Conservation (phyloP, 2,329 filamentous ascomycete genomes). For the Aspergillus spinulosporus region DNA sequence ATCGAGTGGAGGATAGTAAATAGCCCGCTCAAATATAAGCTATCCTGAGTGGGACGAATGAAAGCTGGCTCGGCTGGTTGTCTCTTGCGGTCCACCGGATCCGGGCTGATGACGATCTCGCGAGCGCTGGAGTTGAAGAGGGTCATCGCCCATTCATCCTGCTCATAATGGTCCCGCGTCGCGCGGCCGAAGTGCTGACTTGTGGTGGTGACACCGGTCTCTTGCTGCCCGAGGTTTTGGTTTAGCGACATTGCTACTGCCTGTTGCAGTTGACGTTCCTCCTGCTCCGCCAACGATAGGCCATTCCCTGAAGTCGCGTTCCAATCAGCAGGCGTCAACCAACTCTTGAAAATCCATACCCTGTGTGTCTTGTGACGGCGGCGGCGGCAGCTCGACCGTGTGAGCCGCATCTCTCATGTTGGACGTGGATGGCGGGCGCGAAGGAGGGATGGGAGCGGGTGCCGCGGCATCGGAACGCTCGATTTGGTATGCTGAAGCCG, state of each 20-base stretch:
- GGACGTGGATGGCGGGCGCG: slow-evolving; percentile 50
- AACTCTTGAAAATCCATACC: slow-evolving; percentile 25
- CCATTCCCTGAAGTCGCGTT: slow-evolving; percentile 30
- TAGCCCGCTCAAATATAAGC: slow-evolving; percentile 57
- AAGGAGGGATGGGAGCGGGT: slow-evolving; percentile 40
- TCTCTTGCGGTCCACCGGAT: slow-evolving; percentile 52
- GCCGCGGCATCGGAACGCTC: slow-evolving; percentile 39
- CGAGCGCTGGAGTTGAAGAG: slow-evolving; percentile 48
- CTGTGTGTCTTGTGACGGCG: slow-evolving; percentile 28
- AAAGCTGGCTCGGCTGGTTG: slow-evolving; percentile 55
- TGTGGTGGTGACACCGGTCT: slow-evolving; percentile 53
- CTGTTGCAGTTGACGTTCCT: slow-evolving; percentile 48
- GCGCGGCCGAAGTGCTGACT: slow-evolving; percentile 55
- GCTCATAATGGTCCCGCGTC: slow-evolving; percentile 56
- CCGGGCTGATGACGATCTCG: slow-evolving; percentile 57
- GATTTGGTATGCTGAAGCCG: slow-evolving; percentile 37
- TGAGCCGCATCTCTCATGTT: slow-evolving; percentile 34
- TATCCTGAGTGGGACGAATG: slow-evolving; percentile 55
- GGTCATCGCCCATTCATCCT: slow-evolving; percentile 57
- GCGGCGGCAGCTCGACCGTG: slow-evolving; percentile 28
- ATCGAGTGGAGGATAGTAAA: slow-evolving; percentile 64
- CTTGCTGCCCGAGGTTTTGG: slow-evolving; percentile 50
- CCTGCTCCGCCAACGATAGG: slow-evolving; percentile 44
- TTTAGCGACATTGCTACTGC: slow-evolving; percentile 50
- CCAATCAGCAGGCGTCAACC: slow-evolving; percentile 21